Conservation (phyloP, 1,284 basidiomycete species). For the Trametes versicolor region DNA sequence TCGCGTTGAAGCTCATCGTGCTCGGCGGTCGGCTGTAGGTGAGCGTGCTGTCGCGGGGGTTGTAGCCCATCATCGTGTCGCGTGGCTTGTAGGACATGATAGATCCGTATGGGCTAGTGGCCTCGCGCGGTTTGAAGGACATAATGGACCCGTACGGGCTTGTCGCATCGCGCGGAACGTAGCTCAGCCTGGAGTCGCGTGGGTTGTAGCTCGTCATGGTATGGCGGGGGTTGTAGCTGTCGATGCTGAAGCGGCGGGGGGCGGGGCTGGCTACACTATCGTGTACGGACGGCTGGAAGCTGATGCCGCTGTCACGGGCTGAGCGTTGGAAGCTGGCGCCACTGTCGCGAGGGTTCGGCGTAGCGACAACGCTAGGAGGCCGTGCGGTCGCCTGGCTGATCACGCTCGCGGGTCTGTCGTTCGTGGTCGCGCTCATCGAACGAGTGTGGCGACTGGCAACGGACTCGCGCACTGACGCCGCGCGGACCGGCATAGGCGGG, state of each 20-base stretch:
- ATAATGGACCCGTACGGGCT: no score
- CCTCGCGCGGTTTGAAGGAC: no score
- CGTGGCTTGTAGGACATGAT: slow-evolving; percentile 7
- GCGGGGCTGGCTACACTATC: slow-evolving; percentile 10
- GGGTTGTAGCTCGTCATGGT: no score
- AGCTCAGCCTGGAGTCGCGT: no score
- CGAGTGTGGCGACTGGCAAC: slow-evolving; percentile 10
- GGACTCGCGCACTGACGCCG: slow-evolving; percentile 15
- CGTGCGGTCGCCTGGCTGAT: slow-evolving; percentile 10
- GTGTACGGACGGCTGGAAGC: background rate
- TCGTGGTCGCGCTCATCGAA: slow-evolving; percentile 13
- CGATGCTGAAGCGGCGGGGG: slow-evolving; percentile 1
- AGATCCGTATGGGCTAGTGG: no score
- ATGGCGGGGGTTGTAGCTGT: no score
- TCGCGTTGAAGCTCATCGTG: slow-evolving; percentile 22
- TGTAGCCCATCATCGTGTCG: slow-evolving; percentile 10
- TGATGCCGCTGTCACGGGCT: slow-evolving; percentile 11
- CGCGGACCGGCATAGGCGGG: background rate
- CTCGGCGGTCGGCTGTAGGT: slow-evolving; percentile 17
- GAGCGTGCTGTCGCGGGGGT: slow-evolving; percentile 17
- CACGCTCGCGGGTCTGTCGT: slow-evolving; percentile 13
- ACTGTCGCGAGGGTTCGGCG: slow-evolving; percentile 23
- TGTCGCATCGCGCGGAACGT: no score
- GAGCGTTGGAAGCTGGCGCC: slow-evolving; percentile 20
- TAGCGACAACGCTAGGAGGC: slow-evolving; percentile 16